phyloP scores from a whole-genome alignment of 2,329 filamentous ascomycete species.

The Botrytis pseudocinerea region DNA sequence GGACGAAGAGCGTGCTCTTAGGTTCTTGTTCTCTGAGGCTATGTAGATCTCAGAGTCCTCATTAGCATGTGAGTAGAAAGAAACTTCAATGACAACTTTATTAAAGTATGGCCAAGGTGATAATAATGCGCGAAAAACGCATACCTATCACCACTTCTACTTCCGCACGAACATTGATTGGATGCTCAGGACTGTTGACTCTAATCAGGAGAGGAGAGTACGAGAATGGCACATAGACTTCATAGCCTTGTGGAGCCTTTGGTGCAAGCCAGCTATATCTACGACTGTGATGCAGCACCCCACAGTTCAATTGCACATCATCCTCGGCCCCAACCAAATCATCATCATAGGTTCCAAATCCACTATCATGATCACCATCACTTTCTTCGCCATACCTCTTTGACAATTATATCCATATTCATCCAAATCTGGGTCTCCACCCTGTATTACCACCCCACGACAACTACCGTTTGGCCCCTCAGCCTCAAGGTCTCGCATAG shows the following conservation, averaged over 20 bases:
- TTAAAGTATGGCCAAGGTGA: background rate
- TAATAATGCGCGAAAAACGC: background rate
- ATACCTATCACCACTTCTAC: background rate
- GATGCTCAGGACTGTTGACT: background rate
- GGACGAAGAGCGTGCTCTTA: background rate
- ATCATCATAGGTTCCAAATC: slow-evolving; percentile 1
- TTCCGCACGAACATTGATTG: background rate
- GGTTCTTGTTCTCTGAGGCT: background rate
- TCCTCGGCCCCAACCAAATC: background rate
- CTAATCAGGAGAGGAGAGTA: background rate
- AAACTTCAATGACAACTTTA: background rate
- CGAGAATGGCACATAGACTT: background rate
- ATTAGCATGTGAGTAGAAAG: background rate
- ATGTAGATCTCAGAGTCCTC: background rate
- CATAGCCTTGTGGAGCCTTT: background rate
- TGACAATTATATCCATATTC: background rate
- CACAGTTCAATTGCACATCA: background rate
- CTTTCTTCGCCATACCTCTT: background rate
- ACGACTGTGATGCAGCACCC: too few relatives aligned
- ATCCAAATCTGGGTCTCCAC: background rate
- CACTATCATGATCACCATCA: slow-evolving; percentile 11
- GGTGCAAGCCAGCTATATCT: background rate
- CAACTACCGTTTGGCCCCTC: background rate
- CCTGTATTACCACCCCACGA: background rate
- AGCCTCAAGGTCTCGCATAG: background rate